A percentile compares a stretch with the other conserved stretches of the same genome.
These are phyloP conservation scores for Cordyceps fumosorosea DNA, from an alignment of 2,329 filamentous ascomycete genomes.

Conservation along the genomic window DNA sequence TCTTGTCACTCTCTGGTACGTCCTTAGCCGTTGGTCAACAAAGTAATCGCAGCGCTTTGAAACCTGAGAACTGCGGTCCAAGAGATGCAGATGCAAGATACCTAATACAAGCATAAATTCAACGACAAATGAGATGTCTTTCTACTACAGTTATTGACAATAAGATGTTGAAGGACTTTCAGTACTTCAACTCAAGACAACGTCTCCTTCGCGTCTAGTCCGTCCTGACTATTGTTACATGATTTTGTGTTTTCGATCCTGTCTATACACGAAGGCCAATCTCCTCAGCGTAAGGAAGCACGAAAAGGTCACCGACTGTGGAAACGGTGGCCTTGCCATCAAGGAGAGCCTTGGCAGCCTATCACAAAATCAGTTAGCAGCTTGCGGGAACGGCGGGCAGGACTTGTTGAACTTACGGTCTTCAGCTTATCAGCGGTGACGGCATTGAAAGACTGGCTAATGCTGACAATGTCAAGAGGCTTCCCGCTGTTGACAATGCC, in stretches of 20 bases:
- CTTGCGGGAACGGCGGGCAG: neutral
- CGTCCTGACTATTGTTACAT: conserved; percentile 39
- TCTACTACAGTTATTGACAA: conserved; percentile 43
- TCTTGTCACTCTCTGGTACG: neutral
- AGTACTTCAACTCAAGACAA: conserved; percentile 18
- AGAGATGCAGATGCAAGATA: neutral
- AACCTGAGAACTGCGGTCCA: too few species aligned
- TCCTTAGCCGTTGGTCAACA: neutral
- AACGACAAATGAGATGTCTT: conserved; percentile 23
- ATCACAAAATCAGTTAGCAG: conserved; percentile 22
- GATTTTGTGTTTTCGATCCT: conserved; percentile 25
- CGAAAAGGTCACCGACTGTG: conserved; percentile 83
- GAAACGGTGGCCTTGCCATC: conserved; percentile 85
- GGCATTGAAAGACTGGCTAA: conserved; percentile 69
- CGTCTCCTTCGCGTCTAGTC: conserved; percentile 31
- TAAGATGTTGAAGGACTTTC: conserved; percentile 12
- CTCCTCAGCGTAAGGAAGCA: conserved; percentile 88
- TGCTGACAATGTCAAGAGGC: conserved; percentile 75
- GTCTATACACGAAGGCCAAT: conserved; percentile 89
- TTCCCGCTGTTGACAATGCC: conserved; percentile 76
- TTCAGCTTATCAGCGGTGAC: conserved; percentile 82
- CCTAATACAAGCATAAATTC: neutral
- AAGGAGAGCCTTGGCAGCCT: conserved; percentile 85
- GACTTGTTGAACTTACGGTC: conserved; percentile 53
- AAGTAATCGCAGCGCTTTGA: too few species aligned